Conservation (phyloP, 805 yeast genomes). For the Candida manassasensis region DNA sequence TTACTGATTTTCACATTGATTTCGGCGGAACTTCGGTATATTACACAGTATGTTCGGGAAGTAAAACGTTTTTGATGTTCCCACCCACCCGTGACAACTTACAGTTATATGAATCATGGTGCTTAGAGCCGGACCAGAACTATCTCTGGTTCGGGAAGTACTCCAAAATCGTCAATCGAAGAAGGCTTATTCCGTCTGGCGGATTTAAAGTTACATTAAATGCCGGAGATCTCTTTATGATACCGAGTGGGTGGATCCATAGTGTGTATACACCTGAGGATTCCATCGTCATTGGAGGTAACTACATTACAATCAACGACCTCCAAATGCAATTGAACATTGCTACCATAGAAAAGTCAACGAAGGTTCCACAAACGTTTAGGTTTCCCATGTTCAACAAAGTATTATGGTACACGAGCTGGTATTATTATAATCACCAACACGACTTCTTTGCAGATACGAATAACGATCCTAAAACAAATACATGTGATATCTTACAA, state of each 20-base stretch:
- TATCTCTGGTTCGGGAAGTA: conserved; percentile 61
- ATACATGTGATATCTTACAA: background rate
- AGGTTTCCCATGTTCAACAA: conserved; percentile 73
- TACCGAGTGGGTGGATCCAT: conserved; percentile 94
- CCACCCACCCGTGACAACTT: conserved; percentile 73
- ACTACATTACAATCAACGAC: conserved; percentile 65
- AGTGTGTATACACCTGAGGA: conserved; percentile 81
- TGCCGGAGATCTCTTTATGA: conserved; percentile 70
- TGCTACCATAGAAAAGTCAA: conserved; percentile 55
- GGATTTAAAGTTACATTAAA: conserved; percentile 53
- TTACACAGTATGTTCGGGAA: conserved; percentile 75
- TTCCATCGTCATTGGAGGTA: conserved; percentile 83
- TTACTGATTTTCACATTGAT: conserved; percentile 87
- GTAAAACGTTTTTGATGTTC: conserved; percentile 67
- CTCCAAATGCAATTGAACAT: conserved; percentile 60
- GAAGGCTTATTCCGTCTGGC: conserved; percentile 19
- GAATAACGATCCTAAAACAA: conserved; percentile 6
- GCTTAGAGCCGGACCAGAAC: conserved; percentile 58
- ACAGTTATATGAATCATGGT: conserved; percentile 65
- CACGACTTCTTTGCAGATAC: conserved; percentile 17
- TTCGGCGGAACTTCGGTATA: conserved; percentile 92
- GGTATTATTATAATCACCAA: conserved; percentile 31
- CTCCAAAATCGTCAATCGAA: conserved; percentile 26
- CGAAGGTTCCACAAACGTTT: conserved; percentile 71
- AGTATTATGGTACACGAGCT: conserved; percentile 65